Evolutionary conservation across 2,329 filamentous ascomycete species (phyloP).

Genomic region (Aureobasidium sp.): DNA sequence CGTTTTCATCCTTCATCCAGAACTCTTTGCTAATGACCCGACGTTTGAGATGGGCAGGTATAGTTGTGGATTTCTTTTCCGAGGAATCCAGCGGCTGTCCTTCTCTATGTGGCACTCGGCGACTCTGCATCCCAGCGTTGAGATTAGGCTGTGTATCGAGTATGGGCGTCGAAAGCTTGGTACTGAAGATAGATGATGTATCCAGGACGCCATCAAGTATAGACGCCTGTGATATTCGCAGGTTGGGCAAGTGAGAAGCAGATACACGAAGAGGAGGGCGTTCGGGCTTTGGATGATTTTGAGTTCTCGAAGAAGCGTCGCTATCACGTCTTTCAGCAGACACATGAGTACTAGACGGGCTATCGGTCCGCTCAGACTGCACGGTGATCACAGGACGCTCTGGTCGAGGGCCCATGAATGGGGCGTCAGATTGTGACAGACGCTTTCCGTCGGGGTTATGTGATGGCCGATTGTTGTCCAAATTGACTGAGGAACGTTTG

Average conservation of each 20-base stretch:
- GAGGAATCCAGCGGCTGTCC: background rate
- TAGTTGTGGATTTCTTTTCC: slow-evolving; percentile 15
- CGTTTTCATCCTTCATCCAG: slow-evolving; percentile 99
- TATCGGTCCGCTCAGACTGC: background rate
- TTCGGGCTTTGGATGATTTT: background rate
- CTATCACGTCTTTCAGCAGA: background rate
- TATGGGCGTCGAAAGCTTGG: background rate
- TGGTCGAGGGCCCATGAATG: slow-evolving; percentile 4
- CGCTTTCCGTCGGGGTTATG: background rate
- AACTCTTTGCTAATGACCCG: slow-evolving; percentile 91
- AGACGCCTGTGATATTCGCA: slow-evolving; percentile 36
- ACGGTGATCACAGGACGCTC: background rate
- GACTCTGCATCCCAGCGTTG: slow-evolving; percentile 10
- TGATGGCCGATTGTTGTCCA: background rate
- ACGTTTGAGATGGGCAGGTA: slow-evolving; percentile 61
- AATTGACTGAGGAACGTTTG: background rate
- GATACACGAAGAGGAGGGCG: slow-evolving; percentile 33
- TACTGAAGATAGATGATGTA: background rate
- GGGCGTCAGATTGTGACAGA: slow-evolving; percentile 10
- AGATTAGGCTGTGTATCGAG: slow-evolving; percentile 12
- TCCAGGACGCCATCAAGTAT: slow-evolving; percentile 22
- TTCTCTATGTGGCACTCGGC: background rate
- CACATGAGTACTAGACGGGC: background rate
- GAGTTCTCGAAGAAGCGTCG: background rate
- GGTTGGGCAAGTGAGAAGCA: slow-evolving; percentile 40